These are phyloP conservation scores for Boehmeria nivea DNA, from an alignment of 306 rosid species.

Conservation along the genomic window DNA sequence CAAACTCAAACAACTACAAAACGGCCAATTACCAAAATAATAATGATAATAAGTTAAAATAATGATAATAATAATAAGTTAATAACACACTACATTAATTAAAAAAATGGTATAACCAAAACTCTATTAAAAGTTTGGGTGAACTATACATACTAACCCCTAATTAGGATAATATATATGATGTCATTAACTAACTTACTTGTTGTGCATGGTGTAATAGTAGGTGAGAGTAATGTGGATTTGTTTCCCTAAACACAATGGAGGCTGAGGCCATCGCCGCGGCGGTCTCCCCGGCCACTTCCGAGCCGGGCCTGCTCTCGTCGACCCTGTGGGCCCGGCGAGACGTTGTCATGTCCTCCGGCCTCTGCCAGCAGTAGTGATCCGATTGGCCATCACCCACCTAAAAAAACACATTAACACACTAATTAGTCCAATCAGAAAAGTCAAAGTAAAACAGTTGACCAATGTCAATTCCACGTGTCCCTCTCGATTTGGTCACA, in stretches of 20 bases:
- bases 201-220: slow-evolving; percentile 73
- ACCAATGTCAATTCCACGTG: slow-evolving; percentile 4
- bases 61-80: too few relatives aligned
- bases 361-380: slow-evolving; percentile 93
- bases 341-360: slow-evolving; percentile 83
- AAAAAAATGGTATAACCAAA: not conserved
- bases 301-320: slow-evolving; percentile 61
- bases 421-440: not conserved
- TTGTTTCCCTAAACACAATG: slow-evolving; percentile 57
- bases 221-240: slow-evolving; percentile 71
- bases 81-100: too few relatives aligned
- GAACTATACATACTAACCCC: slow-evolving; percentile 12
- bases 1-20: slow-evolving; percentile 74
- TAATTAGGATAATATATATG: not conserved
- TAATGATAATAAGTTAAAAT: too few relatives aligned
- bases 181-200: slow-evolving; percentile 31
- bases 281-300: slow-evolving; percentile 63
- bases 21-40: too few relatives aligned
- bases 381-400: slow-evolving; percentile 82
- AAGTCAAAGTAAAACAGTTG: not conserved
- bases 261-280: slow-evolving; percentile 79
- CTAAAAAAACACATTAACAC: slow-evolving; percentile 21
- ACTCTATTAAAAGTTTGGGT: not conserved
- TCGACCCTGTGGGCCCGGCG: slow-evolving; percentile 67
- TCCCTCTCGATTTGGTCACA: slow-evolving; percentile 23